A percentile compares a stretch with the other conserved stretches of the same genome.
Conservation (phyloP, 306 rosid species). For the Ammopiptanthus mongolicus region DNA sequence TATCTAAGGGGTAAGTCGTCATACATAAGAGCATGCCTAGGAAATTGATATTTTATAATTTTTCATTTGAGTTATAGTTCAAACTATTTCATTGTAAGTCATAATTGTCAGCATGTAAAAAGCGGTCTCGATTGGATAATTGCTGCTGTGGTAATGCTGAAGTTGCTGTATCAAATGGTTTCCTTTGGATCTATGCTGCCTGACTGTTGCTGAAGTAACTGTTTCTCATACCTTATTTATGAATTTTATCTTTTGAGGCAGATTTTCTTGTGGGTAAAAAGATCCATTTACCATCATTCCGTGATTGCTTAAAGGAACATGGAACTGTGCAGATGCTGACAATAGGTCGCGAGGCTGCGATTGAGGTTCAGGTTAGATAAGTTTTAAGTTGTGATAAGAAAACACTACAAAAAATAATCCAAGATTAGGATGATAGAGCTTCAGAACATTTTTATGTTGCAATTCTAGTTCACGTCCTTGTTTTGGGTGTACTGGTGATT, state of each 20-base stretch:
- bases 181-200: constrained; percentile 66
- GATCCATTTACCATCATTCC: constrained; percentile 79
- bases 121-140: constrained; percentile 76
- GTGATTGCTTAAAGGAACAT: constrained; percentile 84
- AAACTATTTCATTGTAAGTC: constrained; percentile 84
- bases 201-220: constrained; percentile 67
- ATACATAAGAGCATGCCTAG: constrained; percentile 11
- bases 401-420: not conserved
- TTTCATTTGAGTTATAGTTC: constrained; percentile 40
- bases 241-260: constrained; percentile 82
- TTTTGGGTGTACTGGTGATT: not conserved
- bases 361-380: constrained; percentile 88
- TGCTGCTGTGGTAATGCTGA: constrained; percentile 99
- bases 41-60: constrained; percentile 26
- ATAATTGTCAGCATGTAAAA: constrained; percentile 93
- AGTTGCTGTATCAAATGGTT: constrained; percentile 73
- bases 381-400: not conserved
- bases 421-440: constrained; percentile 4
- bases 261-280: constrained; percentile 87
- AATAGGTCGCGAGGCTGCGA: constrained; percentile 86
- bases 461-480: not conserved
- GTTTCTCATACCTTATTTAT: constrained; percentile 55
- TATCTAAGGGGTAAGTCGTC: constrained; percentile 79
- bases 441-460: not conserved
- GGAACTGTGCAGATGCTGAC: constrained; percentile 96